Percentiles rank a stretch among this genome's conserved stretches.
Evolutionary conservation across 169 alveolate species (phyloP).

Genomic region (Plasmodium gallinaceum): DNA sequence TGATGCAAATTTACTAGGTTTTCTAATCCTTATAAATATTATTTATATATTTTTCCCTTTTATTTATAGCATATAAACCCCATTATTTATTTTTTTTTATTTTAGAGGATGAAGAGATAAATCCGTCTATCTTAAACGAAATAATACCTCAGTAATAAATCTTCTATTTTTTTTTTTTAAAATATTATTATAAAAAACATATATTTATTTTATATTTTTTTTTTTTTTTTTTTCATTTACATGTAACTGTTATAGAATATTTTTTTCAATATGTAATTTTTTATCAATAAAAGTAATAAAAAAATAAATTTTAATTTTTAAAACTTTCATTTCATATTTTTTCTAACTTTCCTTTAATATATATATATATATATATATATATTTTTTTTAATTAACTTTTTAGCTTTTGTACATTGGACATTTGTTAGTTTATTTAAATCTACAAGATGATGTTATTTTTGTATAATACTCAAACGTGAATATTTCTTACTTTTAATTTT

Average conservation of each 20-base stretch:
- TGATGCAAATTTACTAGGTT: slow-evolving; percentile 25
- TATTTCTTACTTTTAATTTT: background rate
- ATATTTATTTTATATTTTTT: background rate
- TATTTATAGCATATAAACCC: background rate
- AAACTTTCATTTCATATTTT: no score
- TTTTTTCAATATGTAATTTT: slow-evolving; percentile 49
- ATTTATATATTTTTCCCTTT: background rate
- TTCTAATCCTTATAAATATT: background rate
- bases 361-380: background rate
- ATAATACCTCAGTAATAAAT: slow-evolving; percentile 45
- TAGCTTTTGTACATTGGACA: slow-evolving; percentile 47
- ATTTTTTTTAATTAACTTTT: background rate
- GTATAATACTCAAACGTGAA: background rate
- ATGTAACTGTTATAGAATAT: slow-evolving; percentile 8
- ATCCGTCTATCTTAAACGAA: slow-evolving; percentile 62
- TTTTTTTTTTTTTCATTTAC: background rate
- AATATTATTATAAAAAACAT: background rate
- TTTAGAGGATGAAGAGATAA: slow-evolving; percentile 29
- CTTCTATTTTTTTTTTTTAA: slow-evolving; percentile 1
- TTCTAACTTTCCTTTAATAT: background rate
- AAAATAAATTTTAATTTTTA: background rate
- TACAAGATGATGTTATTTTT: slow-evolving; percentile 28
- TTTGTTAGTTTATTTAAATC: slow-evolving; percentile 22
- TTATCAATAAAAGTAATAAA: slow-evolving; percentile 21
- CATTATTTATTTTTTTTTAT: background rate